Evolutionary conservation across 2,329 filamentous ascomycete species (phyloP).

Genomic region (Calonectria leucothoes): DNA sequence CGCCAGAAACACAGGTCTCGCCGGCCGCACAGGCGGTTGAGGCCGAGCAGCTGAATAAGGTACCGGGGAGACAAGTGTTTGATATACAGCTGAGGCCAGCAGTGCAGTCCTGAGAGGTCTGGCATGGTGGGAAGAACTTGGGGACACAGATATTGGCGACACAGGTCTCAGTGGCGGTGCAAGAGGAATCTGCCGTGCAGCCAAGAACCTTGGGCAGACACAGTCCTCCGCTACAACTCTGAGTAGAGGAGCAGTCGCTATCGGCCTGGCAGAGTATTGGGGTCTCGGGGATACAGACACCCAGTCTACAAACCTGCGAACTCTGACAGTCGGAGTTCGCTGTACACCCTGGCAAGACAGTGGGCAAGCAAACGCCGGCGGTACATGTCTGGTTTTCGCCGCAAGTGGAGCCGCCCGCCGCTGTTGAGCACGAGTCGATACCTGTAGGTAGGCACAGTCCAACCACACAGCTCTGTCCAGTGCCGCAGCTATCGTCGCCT

Average conservation of each 20-base stretch:
- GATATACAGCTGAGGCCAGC: neutral
- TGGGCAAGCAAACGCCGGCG: neutral
- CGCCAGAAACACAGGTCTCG: constrained; percentile 3
- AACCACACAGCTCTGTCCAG: neutral
- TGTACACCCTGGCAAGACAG: neutral
- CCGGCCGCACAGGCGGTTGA: neutral
- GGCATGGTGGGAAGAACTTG: neutral
- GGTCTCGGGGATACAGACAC: neutral
- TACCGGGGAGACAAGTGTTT: neutral
- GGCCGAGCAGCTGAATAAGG: neutral
- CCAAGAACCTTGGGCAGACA: constrained; percentile 1
- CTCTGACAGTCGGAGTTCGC: neutral
- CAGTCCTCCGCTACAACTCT: neutral
- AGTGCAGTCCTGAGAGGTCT: neutral
- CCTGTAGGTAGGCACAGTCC: neutral
- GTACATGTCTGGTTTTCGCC: neutral
- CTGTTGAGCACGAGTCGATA: neutral
- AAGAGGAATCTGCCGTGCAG: neutral
- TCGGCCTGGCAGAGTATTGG: neutral
- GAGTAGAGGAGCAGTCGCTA: neutral
- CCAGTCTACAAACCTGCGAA: neutral
- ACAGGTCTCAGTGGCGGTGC: constrained; percentile 4
- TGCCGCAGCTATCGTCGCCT: neutral
- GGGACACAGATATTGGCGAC: neutral
- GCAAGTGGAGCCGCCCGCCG: neutral